These are phyloP conservation scores for Fusarium buharicum DNA, from an alignment of 2,329 filamentous ascomycete species.

Conservation along the genomic window DNA sequence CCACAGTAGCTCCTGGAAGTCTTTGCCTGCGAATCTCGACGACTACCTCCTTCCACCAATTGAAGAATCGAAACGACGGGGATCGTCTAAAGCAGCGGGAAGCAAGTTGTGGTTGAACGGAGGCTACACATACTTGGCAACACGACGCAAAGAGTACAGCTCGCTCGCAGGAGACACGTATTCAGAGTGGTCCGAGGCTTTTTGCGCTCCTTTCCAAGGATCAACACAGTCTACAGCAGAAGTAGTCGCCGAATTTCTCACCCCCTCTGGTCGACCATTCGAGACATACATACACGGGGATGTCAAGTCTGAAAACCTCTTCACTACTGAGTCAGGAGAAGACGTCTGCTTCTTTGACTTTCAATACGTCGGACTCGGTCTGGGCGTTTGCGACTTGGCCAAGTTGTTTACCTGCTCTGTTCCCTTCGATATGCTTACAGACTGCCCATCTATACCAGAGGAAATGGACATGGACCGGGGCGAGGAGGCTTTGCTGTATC, in stretches of 20 bases:
- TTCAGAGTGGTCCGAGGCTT: conserved; percentile 65
- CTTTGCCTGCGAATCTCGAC: conserved; percentile 45
- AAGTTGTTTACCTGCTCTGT: conserved; percentile 75
- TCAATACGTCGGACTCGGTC: conserved; percentile 72
- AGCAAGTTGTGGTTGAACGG: conserved; percentile 69
- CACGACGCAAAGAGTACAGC: conserved; percentile 66
- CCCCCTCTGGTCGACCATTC: conserved; percentile 55
- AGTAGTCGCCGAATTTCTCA: conserved; percentile 62
- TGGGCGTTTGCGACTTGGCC: conserved; percentile 73
- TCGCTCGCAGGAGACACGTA: conserved; percentile 57
- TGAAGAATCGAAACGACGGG: conserved; percentile 57
- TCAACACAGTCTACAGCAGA: conserved; percentile 58
- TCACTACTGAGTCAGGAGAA: conserved; percentile 61
- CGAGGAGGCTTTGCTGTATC: conserved; percentile 62
- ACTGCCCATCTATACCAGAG: conserved; percentile 45
- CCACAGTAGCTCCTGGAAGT: conserved; percentile 64
- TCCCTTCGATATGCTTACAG: conserved; percentile 62
- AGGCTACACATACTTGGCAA: conserved; percentile 75
- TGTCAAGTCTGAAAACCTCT: conserved; percentile 76
- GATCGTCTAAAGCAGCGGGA: conserved; percentile 24
- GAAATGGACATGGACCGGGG: conserved; percentile 60
- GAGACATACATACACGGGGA: conserved; percentile 74
- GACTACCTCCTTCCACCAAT: conserved; percentile 64
- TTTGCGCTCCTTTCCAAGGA: conserved; percentile 54
- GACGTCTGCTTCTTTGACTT: conserved; percentile 74